These are phyloP conservation scores for Pseudocercospora fuligena DNA, from an alignment of 2,329 filamentous ascomycete genomes.

Conservation along the genomic window DNA sequence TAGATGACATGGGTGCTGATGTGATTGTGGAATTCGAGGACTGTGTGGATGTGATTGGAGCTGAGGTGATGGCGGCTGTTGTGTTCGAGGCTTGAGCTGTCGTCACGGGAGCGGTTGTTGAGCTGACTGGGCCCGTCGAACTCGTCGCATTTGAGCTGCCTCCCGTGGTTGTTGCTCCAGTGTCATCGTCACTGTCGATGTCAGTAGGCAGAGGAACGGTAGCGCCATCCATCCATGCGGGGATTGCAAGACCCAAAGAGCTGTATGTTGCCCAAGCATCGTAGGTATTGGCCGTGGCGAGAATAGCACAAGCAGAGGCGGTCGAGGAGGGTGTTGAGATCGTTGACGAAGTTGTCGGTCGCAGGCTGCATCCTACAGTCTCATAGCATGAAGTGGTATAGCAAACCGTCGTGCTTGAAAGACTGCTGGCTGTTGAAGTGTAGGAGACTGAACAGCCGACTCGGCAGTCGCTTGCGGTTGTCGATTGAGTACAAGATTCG, in stretches of 20 bases:
- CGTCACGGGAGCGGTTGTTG: not conserved
- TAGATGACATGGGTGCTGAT: not conserved
- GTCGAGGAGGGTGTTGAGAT: conserved; percentile 11
- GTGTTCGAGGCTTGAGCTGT: not conserved
- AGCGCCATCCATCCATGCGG: conserved; percentile 16
- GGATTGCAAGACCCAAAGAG: conserved; percentile 10
- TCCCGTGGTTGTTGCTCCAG: not conserved
- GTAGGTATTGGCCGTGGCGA: conserved; percentile 5
- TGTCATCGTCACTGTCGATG: not conserved
- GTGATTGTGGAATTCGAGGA: conserved; percentile 1
- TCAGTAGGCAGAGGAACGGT: conserved; percentile 4
- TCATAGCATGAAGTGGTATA: conserved; percentile 19
- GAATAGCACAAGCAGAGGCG: conserved; percentile 4
- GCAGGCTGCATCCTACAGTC: conserved; percentile 12
- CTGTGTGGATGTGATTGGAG: not conserved
- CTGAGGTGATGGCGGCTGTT: not conserved
- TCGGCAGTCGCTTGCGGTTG: conserved; percentile 19
- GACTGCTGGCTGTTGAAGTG: conserved; percentile 5
- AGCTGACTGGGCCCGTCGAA: not conserved
- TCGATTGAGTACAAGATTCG: conserved; percentile 14
- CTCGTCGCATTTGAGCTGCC: not conserved
- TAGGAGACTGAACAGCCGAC: conserved; percentile 21
- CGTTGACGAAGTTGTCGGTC: conserved; percentile 11
- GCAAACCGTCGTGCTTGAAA: conserved; percentile 18
- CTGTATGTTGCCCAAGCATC: conserved; percentile 22